Evolutionary conservation across 2,329 filamentous ascomycete genomes (phyloP).

Genomic region (Trichoderma polysporum): DNA sequence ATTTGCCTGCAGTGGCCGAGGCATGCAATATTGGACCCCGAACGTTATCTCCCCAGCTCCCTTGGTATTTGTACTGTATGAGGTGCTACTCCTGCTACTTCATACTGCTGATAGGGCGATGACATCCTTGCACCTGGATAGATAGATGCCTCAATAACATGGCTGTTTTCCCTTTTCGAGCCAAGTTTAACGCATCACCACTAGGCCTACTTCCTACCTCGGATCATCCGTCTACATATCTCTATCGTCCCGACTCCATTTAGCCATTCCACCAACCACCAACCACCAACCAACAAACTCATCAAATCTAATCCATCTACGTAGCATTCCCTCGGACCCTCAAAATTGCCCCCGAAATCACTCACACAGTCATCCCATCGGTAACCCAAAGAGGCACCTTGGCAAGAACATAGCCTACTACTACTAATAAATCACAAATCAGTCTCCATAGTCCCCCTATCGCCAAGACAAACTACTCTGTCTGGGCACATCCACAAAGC

Average conservation of each 20-base stretch:
- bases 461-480: slow-evolving; percentile 1
- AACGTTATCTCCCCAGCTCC: background rate
- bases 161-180: too few species aligned
- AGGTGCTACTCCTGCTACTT: background rate
- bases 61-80: background rate
- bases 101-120: background rate
- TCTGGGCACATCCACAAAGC: background rate
- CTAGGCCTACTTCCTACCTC: background rate
- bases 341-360: background rate
- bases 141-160: background rate
- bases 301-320: background rate
- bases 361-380: background rate
- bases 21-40: background rate
- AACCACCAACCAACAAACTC: background rate
- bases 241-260: background rate
- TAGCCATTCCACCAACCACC: background rate
- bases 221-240: background rate
- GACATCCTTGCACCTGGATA: background rate
- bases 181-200: background rate
- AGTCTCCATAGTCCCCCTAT: background rate
- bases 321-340: background rate
- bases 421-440: background rate
- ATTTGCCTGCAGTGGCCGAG: background rate
- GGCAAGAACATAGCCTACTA: background rate
- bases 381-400: background rate